Evolutionary conservation across 176 grass and related monocot species (phyloP), one percentile per base, ranked within the genome.

Genomic region (Carex kokanica): DNA sequence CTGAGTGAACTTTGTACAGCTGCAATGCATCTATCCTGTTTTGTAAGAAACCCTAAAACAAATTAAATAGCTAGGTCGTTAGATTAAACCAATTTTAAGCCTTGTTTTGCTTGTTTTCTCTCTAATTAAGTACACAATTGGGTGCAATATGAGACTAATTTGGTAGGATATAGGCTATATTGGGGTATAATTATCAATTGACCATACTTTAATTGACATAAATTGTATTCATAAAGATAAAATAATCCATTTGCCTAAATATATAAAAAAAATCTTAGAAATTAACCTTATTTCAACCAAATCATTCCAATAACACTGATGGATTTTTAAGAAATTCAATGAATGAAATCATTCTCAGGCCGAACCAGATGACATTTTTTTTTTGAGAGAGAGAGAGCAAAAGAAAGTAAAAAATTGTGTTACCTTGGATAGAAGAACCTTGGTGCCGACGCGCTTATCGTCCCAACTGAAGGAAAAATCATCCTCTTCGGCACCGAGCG

Each of bases 391-490:
- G 52, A 51, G 15, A 34, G 27, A 60, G 52, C 31, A 1, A 43
- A 25, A 29, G 6, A 45, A 61, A 10, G 21, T 74, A 1, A 53
- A 74, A 74, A 3, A 53, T 74, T 54, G 47, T 34, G 31, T 31
- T 78, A 79, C 84, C 85, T 93, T 93, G 78, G 94, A 57, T 64
- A 93, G 94, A 73, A 97, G 91, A 64, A 97, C 74, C 31, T 97
- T 93, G 36, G 87, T 88, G 53, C 84, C 91, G 1, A 83, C 11
- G 16, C 89, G 91, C 89, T 97, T 97, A 84, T 93, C 91, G 78
- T 97, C 91, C 91, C 94, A 97, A 80, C 91, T 93, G 82, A 97
- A 88, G 60, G 91, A 91, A 86, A 86, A 93, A 82, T 85, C 86
- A 84, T 97, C 94, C 16, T 97, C 72, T 20, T 91, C 89, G 2